Evolutionary conservation across 805 yeast genomes (phyloP).

Genomic region (Hanseniaspora thailandica): DNA sequence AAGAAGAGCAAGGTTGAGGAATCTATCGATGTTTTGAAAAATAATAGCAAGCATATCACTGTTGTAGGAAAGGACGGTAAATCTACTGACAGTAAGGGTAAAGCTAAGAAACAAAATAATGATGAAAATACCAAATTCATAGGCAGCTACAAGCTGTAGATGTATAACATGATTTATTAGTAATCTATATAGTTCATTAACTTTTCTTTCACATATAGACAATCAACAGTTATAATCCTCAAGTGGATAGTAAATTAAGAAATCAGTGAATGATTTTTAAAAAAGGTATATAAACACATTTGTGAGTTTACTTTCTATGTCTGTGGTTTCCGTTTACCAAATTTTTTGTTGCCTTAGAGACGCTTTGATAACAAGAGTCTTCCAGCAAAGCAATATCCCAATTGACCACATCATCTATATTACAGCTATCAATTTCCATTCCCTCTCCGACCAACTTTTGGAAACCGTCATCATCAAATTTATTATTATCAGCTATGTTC

Average conservation of each 20-base stretch:
- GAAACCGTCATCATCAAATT: constrained; percentile 10
- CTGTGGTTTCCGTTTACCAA: constrained; percentile 6
- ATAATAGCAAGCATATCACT: constrained; percentile 64
- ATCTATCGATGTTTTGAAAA: constrained; percentile 52
- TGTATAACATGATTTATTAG: background rate
- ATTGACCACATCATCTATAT: constrained; percentile 76
- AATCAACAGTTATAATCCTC: too few relatives aligned
- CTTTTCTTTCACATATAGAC: too few relatives aligned
- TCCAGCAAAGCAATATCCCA: constrained; percentile 79
- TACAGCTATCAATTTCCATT: constrained; percentile 43
- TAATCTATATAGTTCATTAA: background rate
- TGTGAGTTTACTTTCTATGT: constrained; percentile 27
- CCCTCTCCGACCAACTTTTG: constrained; percentile 12
- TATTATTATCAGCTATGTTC: constrained; percentile 6
- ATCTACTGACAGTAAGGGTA: constrained; percentile 61
- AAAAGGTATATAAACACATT: background rate
- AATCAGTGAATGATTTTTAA: too few relatives aligned
- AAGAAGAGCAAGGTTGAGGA: constrained; percentile 45
- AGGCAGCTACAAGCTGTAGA: constrained; percentile 23
- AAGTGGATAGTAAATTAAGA: too few relatives aligned
- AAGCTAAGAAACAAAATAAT: constrained; percentile 33
- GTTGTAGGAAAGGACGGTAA: constrained; percentile 68
- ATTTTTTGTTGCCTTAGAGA: constrained; percentile 43
- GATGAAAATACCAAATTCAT: constrained; percentile 17
- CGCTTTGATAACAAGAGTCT: constrained; percentile 72